Evolutionary conservation across 495 filamentous ascomycete genomes (phyloP), one percentile per base, ranked within the genome.

Genomic region (Aspergillus hancockii): DNA sequence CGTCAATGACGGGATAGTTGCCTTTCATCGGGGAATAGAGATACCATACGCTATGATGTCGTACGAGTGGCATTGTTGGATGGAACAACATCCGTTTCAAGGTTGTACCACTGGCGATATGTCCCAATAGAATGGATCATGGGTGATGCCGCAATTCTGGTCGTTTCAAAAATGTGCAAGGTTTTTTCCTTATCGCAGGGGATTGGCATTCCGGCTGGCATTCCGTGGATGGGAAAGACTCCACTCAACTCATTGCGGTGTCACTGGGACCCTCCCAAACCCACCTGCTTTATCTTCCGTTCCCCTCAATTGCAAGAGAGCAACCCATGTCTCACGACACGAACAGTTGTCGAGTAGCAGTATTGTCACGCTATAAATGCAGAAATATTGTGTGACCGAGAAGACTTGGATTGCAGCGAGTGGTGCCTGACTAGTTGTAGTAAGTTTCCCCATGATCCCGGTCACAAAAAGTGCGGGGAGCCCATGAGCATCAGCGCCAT

Each of bases 401-500:
- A 8, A 47, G 43, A 18, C 43, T 5, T 12, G 25, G 25, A 28
- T 28, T 28, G 25, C 25, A 28, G 25, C 25, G 25, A n/a, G 41
- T 23, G 43, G 43, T 47, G 43, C 43, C 43, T 47, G 43, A 47
- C 43, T 47, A 47, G 43, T 23, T 10, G 1, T n/a, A 47, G 43
- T 22, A 22, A 47, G 21, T 21, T 47, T 10, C 21, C 21, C 21
- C 43, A 41, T 47, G 19, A 47, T 47, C 43, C 43, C 23, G 19
- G 43, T 47, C 8, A 23, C 8, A 1, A 23, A 47, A 47, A 47
- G 43, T 47, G 43, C 43, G 43, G 43, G 43, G 43, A 47, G 21
- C 8, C 43, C 18, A 47, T 23, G 19, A 47, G 19, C 18, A 45
- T 18, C 16, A 40, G 9, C n/a, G 21, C 18, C 8, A 23, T 47